A percentile compares a stretch with the other conserved stretches of the same genome.
Evolutionary conservation across 345 rosid genomes (phyloP).

Genomic region (Pseudoturritis turrita): DNA sequence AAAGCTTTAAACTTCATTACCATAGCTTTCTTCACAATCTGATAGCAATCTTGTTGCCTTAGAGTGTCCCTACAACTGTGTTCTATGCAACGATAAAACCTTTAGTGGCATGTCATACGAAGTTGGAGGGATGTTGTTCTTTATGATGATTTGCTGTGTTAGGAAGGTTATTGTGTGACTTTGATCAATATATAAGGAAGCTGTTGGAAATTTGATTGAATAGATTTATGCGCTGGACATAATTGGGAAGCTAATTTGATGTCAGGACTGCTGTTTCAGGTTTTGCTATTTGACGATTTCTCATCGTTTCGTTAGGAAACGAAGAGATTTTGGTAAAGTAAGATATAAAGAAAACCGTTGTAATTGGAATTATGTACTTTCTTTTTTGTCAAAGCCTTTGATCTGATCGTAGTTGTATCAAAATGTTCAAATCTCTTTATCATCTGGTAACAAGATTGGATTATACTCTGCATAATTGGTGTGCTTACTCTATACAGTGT

Average conservation of each 20-base stretch:
- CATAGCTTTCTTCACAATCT: no score
- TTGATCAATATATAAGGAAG: background rate
- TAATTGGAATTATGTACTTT: no score
- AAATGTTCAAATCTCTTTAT: background rate
- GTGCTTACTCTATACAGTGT: background rate
- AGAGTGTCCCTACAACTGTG: no score
- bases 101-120: no score
- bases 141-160: background rate
- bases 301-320: background rate
- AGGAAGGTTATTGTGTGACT: background rate
- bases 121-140: background rate
- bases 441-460: background rate
- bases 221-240: background rate
- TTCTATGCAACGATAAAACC: no score
- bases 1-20: background rate
- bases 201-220: background rate
- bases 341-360: no score
- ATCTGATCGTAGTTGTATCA: background rate
- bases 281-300: background rate
- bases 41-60: no score
- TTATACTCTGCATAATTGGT: background rate
- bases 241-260: background rate
- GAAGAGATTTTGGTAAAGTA: background rate
- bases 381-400: background rate
- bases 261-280: background rate